phyloP scores from a whole-genome alignment of 495 filamentous ascomycete species.

The Trypethelium eluteriae region DNA sequence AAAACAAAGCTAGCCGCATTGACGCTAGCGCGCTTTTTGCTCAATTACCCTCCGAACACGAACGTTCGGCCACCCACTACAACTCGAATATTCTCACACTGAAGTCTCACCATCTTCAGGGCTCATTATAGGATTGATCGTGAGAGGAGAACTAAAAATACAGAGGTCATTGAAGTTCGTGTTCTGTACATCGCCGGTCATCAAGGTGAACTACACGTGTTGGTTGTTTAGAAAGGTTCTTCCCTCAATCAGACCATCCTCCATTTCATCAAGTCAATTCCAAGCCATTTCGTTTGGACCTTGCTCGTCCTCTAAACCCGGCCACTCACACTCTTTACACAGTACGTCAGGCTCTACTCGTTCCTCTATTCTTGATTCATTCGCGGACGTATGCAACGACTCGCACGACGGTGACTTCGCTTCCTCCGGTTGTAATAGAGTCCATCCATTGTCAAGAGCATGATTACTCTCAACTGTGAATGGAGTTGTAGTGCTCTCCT shows the following conservation, averaged over 20 bases:
- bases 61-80: no score
- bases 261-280: not conserved
- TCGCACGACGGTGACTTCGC: constrained; percentile 1
- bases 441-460: constrained; percentile 1
- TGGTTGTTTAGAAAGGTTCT: no score
- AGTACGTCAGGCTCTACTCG: not conserved
- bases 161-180: not conserved
- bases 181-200: no score
- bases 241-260: not conserved
- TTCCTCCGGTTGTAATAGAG: constrained; percentile 7
- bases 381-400: not conserved
- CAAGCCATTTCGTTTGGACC: not conserved
- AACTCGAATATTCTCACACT: not conserved
- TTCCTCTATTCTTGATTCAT: not conserved
- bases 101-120: not conserved
- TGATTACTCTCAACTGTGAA: not conserved
- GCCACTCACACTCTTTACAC: constrained; percentile 6
- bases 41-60: no score
- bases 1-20: not conserved
- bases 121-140: no score
- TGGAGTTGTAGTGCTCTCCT: not conserved
- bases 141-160: not conserved
- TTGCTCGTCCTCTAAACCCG: not conserved
- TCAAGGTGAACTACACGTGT: no score
- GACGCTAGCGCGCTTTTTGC: not conserved